These are phyloP conservation scores for Takashimella koratensis DNA, from an alignment of 1,284 basidiomycete genomes.

Conservation along the genomic window DNA sequence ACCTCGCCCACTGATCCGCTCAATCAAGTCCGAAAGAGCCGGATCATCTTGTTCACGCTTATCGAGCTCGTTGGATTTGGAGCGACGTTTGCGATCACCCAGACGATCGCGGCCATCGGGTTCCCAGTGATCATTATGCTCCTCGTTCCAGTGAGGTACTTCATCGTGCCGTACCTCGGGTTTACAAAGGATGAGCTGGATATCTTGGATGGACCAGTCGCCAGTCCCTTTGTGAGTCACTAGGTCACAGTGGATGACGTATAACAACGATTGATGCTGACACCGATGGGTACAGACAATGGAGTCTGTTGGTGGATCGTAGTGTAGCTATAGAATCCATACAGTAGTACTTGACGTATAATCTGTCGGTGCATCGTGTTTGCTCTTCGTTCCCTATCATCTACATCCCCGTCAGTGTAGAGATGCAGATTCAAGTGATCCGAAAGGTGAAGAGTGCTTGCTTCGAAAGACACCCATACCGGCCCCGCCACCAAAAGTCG, in stretches of 20 bases:
- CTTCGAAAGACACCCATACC: too few relatives aligned
- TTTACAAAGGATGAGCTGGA: conserved; percentile 77
- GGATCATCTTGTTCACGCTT: conserved; percentile 71
- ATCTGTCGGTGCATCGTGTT: too few relatives aligned
- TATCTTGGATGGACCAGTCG: conserved; percentile 82
- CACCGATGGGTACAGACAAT: conserved; percentile 53
- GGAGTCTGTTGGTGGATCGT: conserved; percentile 53
- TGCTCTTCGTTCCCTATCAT: too few relatives aligned
- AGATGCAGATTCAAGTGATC: too few relatives aligned
- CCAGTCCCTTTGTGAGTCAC: conserved; percentile 60
- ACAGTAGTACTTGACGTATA: too few relatives aligned
- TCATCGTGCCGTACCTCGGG: conserved; percentile 68
- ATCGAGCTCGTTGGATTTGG: conserved; percentile 85
- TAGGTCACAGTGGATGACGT: not conserved
- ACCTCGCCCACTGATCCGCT: conserved; percentile 67
- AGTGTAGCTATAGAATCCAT: conserved; percentile 8
- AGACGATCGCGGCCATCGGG: conserved; percentile 85
- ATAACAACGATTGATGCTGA: not conserved
- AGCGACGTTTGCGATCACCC: conserved; percentile 84
- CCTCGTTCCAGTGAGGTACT: conserved; percentile 75
- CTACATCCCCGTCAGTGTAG: too few relatives aligned
- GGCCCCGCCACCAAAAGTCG: too few relatives aligned
- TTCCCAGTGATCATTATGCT: conserved; percentile 88
- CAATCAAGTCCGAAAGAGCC: conserved; percentile 65
- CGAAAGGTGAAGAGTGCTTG: too few relatives aligned